A percentile compares a stretch with the other conserved stretches of the same genome.
These are phyloP conservation scores for Luzula sylvatica DNA, from an alignment of 176 grass and related monocot genomes.

Conservation along the genomic window DNA sequence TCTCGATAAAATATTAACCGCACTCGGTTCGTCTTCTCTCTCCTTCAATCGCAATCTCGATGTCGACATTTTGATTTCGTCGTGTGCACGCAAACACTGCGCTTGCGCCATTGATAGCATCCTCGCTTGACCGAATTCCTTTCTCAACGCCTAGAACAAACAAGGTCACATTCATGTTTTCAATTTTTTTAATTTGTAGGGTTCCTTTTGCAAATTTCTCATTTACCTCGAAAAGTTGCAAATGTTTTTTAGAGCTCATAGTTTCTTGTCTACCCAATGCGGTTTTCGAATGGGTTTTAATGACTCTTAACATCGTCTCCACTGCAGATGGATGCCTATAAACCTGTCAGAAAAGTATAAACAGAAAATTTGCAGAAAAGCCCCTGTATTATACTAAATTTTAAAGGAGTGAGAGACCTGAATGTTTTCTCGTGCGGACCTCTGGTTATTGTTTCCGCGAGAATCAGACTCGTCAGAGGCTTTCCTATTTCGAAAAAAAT, in stretches of 20 bases:
- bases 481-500: conserved; percentile 69
- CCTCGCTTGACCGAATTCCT: conserved; percentile 88
- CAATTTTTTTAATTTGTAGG: too few species aligned
- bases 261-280: conserved; percentile 41
- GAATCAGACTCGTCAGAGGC: conserved; percentile 39
- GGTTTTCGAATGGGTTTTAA: conserved; percentile 58
- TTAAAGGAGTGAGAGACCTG: conserved; percentile 33
- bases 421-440: conserved; percentile 57
- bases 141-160: conserved; percentile 65
- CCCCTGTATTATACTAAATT: too few species aligned
- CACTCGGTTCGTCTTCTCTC: conserved; percentile 48
- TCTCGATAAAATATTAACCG: conserved; percentile 60
- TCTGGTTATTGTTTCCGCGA: conserved; percentile 39
- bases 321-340: conserved; percentile 77
- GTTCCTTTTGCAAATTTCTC: background rate
- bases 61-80: conserved; percentile 95
- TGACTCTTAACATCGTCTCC: conserved; percentile 64
- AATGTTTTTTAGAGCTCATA: conserved; percentile 60
- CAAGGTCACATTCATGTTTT: conserved; percentile 18
- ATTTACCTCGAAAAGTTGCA: conserved; percentile 82
- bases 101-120: conserved; percentile 66
- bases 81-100: conserved; percentile 70
- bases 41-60: conserved; percentile 65
- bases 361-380: too few species aligned
- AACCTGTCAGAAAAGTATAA: conserved; percentile 26